Base-by-base conservation (phyloP, 805 yeast genomes). In the Barnettozyma siamensis region DNA sequence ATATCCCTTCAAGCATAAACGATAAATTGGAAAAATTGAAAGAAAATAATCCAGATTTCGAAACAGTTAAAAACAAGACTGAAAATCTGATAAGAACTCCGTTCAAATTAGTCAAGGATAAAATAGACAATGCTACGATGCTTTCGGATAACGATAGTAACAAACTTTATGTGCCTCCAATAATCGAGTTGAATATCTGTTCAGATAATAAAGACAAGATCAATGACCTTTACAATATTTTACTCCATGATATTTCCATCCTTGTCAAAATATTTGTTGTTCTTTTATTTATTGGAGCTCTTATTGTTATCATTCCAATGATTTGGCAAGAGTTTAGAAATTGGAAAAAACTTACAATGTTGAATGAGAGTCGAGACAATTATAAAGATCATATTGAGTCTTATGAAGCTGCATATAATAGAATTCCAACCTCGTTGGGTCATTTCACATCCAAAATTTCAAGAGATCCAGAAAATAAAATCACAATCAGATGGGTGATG, bases 1-100 rank as follows among this genome's bases (percentile, higher is more conserved):
- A 73, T 13, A 83, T 93, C 11, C 87, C 96, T 1, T 53, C 76
- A 0, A 62, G 78, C 0, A 78, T 89, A 32, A 75, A 85, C 48
- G 57, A 59, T 2, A 75, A 78, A 23, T 65, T 93, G 15, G 73
- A 74, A 3, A 47, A 54, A 1, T 59, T 88, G 32, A 64, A 73
- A 17, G 60, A 64, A 1, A 65, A 75, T 2, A 63, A 83, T 1
- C 95, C 94, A 0, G 73, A 76, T 45, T 87, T 87, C 57, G 75
- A 73, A 3, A 69, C 72, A 7, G 80, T 87, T 3, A 73, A 78
- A 53, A 75, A 78, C 44, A 70, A 72, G 17, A 78, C 93, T 0
- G 69, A 76, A 33, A 42, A 55, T 0, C 50, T 79, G 31, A 70
- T 91, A 8, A 62, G 72, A 3, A 54, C 50, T 2, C 96, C 96